Evolutionary conservation across 2,329 filamentous ascomycete species (phyloP), one percentile per base, ranked within the genome.

Genomic region (Cercospora sp.): DNA sequence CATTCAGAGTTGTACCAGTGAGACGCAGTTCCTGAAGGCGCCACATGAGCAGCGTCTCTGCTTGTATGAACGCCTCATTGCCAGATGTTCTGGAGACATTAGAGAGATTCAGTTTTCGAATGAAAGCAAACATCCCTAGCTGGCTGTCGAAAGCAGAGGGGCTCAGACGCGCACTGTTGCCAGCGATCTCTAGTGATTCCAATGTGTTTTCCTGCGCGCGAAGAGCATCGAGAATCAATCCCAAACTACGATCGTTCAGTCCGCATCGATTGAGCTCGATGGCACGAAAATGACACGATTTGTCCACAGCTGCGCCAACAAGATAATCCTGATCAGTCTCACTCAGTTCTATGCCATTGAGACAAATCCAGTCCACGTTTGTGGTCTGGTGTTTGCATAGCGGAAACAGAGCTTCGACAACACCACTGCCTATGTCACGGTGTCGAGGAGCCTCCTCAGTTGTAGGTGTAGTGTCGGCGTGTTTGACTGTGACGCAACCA

Each of bases 261-360:
- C 84, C 85, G 73, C 90, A 91, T 55, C 87, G 84, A 61, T 88
- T 88, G 65, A 91, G 82, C 74, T 91, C 90, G 18, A 92, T 81
- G 1, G 88, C 89, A 59, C 90, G 86, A 63, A 92, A 82, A 73
- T 89, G 87, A 66, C 89, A 90, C 28, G 82, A 82, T 71, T 85
- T 83, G 69, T 90, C 88, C 1, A 89, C 88, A 9, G 89, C 87
- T n/a, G 89, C 88, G 71, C 89, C 88, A 55, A 91, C 87, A 57
- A 90, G 74, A 71, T 86, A 86, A 70, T 91, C 90, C 63, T 91
- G 80, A 78, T 92, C 90, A 0, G 88, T 87, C 64, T 92, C 90
- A 49, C 88, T 89, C n/a, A 92, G 84, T 68, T 87, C 85, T 69
- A 91, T 89, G 12, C 88, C 88, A 69, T 88, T 91, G 67, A 92